Conservation (phyloP, 345 rosid species). For the Sonneratia alba region DNA sequence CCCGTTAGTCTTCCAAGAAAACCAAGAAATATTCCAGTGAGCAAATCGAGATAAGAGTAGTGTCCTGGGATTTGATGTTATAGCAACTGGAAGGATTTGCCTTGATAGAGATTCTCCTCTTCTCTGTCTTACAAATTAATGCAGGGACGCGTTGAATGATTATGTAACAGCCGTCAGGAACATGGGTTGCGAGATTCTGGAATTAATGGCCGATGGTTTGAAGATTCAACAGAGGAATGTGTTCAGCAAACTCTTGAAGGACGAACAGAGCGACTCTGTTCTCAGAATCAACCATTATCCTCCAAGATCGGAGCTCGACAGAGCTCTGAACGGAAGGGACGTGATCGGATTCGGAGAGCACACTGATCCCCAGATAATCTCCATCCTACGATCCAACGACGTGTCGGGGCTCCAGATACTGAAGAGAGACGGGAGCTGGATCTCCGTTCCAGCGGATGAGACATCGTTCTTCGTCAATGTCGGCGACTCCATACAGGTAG, state of each 20-base stretch:
- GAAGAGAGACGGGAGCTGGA: constrained; percentile 52
- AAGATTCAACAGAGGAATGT: constrained; percentile 39
- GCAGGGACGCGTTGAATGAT: constrained; percentile 47
- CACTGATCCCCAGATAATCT: constrained; percentile 83
- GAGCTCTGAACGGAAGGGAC: neutral
- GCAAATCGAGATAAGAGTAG: neutral
- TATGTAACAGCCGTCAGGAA: constrained; percentile 48
- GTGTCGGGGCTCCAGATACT: constrained; percentile 67
- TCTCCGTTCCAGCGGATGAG: constrained; percentile 66
- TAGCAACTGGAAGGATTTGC: no score
- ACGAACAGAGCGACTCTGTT: constrained; percentile 52
- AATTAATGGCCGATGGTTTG: constrained; percentile 66
- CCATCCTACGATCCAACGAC: constrained; percentile 73
- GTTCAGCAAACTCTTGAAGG: constrained; percentile 59
- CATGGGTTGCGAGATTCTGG: constrained; percentile 59
- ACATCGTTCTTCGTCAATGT: constrained; percentile 70
- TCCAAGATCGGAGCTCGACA: constrained; percentile 28
- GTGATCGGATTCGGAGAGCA: constrained; percentile 75
- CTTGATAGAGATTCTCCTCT: no score
- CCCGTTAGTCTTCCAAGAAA: constrained; percentile 9
- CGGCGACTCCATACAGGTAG: constrained; percentile 76
- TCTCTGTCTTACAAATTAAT: neutral
- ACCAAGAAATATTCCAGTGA: constrained; percentile 27
- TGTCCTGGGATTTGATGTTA: no score
- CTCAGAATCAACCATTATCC: constrained; percentile 76